These are phyloP conservation scores for Hypoxylon rickii DNA, from an alignment of 495 filamentous ascomycete species.

Conservation along the genomic window DNA sequence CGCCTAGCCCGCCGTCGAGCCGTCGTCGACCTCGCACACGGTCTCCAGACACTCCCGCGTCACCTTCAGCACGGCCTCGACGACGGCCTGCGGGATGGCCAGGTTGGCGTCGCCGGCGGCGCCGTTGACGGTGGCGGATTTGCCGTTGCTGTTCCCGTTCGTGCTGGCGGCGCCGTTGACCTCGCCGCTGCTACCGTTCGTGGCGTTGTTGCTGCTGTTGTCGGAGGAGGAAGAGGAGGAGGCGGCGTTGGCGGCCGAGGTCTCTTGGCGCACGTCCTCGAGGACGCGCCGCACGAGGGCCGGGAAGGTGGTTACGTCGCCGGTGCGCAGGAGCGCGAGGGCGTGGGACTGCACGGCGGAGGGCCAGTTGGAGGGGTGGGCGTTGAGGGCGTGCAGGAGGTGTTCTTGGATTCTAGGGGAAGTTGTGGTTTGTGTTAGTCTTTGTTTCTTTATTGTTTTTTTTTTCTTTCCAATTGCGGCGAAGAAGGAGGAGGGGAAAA, in stretches of 20 bases:
- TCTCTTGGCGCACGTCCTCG: slow-evolving; percentile 58
- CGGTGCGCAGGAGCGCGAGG: slow-evolving; percentile 55
- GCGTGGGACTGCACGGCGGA: slow-evolving; percentile 56
- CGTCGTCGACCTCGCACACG: slow-evolving; percentile 54
- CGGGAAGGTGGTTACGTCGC: slow-evolving; percentile 57
- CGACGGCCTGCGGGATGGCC: slow-evolving; percentile 53
- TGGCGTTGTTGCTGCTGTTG: slow-evolving; percentile 7
- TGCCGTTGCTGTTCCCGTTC: slow-evolving; percentile 33
- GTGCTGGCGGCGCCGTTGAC: slow-evolving; percentile 27
- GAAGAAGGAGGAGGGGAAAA: neutral
- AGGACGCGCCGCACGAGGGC: slow-evolving; percentile 56
- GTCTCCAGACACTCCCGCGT: slow-evolving; percentile 55
- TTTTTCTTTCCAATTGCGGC: too few species aligned
- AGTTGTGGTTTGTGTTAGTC: too few species aligned
- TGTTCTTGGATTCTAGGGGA: slow-evolving; percentile 58
- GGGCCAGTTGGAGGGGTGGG: slow-evolving; percentile 58
- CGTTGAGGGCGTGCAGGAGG: slow-evolving; percentile 57
- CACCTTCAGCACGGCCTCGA: slow-evolving; percentile 58
- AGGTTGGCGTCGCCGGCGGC: slow-evolving; percentile 37
- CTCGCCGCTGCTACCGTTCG: neutral
- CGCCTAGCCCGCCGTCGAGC: slow-evolving; percentile 23
- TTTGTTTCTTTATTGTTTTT: too few species aligned
- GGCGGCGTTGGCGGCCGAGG: slow-evolving; percentile 25
- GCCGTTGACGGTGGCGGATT: slow-evolving; percentile 27
- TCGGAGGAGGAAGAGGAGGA: slow-evolving; percentile 4